Evolutionary conservation across 2,329 filamentous ascomycete genomes (phyloP).

Genomic region (Penicillium sp.): DNA sequence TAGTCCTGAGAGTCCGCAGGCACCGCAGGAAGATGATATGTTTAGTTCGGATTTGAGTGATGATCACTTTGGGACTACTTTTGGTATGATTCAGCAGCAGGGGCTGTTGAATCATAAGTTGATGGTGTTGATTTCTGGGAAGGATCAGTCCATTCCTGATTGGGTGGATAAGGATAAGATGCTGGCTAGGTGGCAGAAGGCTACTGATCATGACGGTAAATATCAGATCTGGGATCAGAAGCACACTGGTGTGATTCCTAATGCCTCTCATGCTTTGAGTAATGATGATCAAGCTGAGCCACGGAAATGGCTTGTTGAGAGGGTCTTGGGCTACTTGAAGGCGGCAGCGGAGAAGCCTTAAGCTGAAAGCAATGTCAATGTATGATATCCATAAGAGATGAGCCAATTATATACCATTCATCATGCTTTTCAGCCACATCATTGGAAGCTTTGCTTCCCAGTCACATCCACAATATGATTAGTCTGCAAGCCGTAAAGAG

Average conservation of each 20-base stretch:
- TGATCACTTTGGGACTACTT: constrained; percentile 59
- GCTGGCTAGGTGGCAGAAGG: constrained; percentile 44
- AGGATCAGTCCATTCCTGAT: constrained; percentile 47
- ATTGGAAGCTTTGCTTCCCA: too few relatives aligned
- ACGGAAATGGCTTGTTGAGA: constrained; percentile 26
- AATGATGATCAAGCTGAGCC: constrained; percentile 37
- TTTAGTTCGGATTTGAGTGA: constrained; percentile 73
- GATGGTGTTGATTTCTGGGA: constrained; percentile 50
- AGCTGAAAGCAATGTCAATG: neutral
- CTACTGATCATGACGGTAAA: constrained; percentile 34
- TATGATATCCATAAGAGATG: neutral
- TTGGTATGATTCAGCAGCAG: constrained; percentile 52
- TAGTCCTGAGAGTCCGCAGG: constrained; percentile 51
- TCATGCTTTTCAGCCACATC: neutral
- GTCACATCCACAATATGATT: too few relatives aligned
- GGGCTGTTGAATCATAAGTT: constrained; percentile 43
- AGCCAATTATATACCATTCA: neutral
- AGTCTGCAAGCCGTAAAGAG: too few relatives aligned
- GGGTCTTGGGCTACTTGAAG: constrained; percentile 29
- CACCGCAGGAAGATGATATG: constrained; percentile 75
- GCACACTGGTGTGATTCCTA: constrained; percentile 48
- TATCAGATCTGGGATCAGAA: constrained; percentile 48
- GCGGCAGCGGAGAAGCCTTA: constrained; percentile 3
- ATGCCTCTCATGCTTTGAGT: constrained; percentile 38
- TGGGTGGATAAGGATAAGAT: constrained; percentile 49